Evolutionary conservation across 1,284 basidiomycete species (phyloP), one percentile per base, ranked within the genome.

Genomic region (Naganishia sp.): DNA sequence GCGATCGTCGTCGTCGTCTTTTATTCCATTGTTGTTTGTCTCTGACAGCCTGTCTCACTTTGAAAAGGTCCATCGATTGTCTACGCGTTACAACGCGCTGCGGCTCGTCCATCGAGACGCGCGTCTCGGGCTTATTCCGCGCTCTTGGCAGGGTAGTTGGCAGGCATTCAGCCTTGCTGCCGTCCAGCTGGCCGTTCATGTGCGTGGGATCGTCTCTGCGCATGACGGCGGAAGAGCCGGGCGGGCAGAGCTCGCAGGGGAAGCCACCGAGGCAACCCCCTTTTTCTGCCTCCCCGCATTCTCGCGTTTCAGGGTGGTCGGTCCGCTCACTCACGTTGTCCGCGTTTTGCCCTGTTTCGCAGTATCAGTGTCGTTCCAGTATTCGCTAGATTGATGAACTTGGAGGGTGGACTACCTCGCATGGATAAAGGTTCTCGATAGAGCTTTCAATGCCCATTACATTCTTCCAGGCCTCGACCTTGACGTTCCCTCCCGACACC

Each of bases 11-110:
- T 31, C 39, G 23, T 57, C 31, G 43, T 57, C 42, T 46, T 57
- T 57, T 57, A 46, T 46, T 41, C 45, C 42, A 35, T 61, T 61
- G 58, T 61, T 61, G 47, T 61, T 46, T 61, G 58, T 61, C 58
- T 61, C 47, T 61, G 58, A 25, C 25, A 39, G 35, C 28, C 21
- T 61, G 58, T 61, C 47, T 61, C 47, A 50, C 46, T 41, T 17
- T n/a, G 46, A 61, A 51, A 51, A 61, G n/a, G 47, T 60, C 46
- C 57, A 60, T 35, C 31, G 31, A 60, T 35, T 60, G 23, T 60
- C 57, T 60, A 60, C 57, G 21, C 25, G 58, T 39, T 6, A 39
- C 39, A 11, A 43, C 39, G 39, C 28, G n/a, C n/a, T 6, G 47
- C 35, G 13, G 1, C 58, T 10, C 58, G 58, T 60, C 57, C 57